These are phyloP conservation scores for Nidula microcarpa DNA, from an alignment of 768 basidiomycete genomes.

Conservation along the genomic window DNA sequence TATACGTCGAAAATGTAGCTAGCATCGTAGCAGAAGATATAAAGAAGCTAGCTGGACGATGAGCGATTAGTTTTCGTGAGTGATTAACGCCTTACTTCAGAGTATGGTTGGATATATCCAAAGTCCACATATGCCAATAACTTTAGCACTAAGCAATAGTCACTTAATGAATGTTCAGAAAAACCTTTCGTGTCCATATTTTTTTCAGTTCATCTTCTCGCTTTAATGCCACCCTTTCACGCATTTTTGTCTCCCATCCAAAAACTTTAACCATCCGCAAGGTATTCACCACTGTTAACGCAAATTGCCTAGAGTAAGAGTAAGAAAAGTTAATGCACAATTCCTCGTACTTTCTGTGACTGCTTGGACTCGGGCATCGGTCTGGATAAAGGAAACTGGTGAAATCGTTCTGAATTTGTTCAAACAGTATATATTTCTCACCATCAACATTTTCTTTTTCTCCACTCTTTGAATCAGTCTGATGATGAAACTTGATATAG, in stretches of 20 bases:
- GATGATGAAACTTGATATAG: slow-evolving; percentile 55
- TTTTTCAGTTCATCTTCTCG: slow-evolving; percentile 60
- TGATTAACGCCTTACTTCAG: slow-evolving; percentile 1
- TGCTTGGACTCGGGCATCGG: slow-evolving; percentile 56
- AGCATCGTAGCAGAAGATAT: slow-evolving; percentile 68
- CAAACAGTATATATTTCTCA: slow-evolving; percentile 1
- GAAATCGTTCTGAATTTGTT: neutral
- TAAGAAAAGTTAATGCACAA: neutral
- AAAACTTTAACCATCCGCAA: slow-evolving; percentile 72
- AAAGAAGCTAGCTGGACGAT: slow-evolving; percentile 34
- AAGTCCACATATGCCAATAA: slow-evolving; percentile 6
- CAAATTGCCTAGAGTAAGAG: too few species aligned
- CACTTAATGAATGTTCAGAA: neutral
- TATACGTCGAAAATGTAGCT: slow-evolving; percentile 58
- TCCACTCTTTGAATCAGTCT: slow-evolving; percentile 47
- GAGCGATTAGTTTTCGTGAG: slow-evolving; percentile 2
- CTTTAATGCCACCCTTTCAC: slow-evolving; percentile 46
- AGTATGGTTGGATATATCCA: slow-evolving; percentile 22
- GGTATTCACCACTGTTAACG: neutral
- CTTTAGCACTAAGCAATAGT: neutral
- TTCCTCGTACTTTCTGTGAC: slow-evolving; percentile 52
- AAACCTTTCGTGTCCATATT: slow-evolving; percentile 50
- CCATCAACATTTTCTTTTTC: slow-evolving; percentile 43
- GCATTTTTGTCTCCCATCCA: slow-evolving; percentile 60
- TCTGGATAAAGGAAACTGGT: slow-evolving; percentile 9